These are phyloP conservation scores for Nigrograna mackinnonii DNA, from an alignment of 2,329 filamentous ascomycete species.

Conservation along the genomic window DNA sequence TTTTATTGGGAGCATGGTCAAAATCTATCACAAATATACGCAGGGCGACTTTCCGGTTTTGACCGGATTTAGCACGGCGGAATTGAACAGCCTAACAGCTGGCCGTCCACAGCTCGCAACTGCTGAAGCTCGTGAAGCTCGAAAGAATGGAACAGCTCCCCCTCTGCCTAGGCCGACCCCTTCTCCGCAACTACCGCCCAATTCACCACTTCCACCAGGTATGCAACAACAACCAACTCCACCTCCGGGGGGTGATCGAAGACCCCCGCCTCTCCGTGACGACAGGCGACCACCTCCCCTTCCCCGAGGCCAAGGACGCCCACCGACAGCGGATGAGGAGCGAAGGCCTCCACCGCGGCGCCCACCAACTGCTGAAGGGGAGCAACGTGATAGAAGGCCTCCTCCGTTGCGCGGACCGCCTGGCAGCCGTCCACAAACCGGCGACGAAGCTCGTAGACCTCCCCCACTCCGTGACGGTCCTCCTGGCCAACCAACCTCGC, in stretches of 20 bases:
- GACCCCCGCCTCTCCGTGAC: constrained; percentile 14
- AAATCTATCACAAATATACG: constrained; percentile 97
- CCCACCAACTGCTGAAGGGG: constrained; percentile 10
- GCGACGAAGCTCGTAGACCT: constrained; percentile 31
- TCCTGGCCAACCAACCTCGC: constrained; percentile 23
- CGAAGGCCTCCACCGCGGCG: constrained; percentile 9
- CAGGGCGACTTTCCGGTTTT: constrained; percentile 80
- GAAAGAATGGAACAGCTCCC: constrained; percentile 4
- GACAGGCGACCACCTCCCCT: constrained; percentile 13
- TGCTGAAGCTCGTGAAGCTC: constrained; percentile 25
- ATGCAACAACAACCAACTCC: constrained; percentile 7
- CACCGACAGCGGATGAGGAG: constrained; percentile 3
- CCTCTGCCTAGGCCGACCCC: constrained; percentile 1
- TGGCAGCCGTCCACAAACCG: constrained; percentile 20
- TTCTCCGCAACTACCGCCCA: constrained; percentile 7
- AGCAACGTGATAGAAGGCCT: constrained; percentile 14
- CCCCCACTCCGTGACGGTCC: constrained; percentile 16
- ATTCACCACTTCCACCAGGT: constrained; percentile 15
- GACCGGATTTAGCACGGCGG: constrained; percentile 78
- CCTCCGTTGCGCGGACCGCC: too few relatives aligned
- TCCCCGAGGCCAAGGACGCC: constrained; percentile 5
- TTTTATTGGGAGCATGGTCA: constrained; percentile 93
- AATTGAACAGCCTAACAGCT: constrained; percentile 76
- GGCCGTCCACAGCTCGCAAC: constrained; percentile 34
- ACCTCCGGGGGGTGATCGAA: constrained; percentile 11